Evolutionary conservation across 2,329 filamentous ascomycete species (phyloP).

Genomic region (Penicillium concentricum): DNA sequence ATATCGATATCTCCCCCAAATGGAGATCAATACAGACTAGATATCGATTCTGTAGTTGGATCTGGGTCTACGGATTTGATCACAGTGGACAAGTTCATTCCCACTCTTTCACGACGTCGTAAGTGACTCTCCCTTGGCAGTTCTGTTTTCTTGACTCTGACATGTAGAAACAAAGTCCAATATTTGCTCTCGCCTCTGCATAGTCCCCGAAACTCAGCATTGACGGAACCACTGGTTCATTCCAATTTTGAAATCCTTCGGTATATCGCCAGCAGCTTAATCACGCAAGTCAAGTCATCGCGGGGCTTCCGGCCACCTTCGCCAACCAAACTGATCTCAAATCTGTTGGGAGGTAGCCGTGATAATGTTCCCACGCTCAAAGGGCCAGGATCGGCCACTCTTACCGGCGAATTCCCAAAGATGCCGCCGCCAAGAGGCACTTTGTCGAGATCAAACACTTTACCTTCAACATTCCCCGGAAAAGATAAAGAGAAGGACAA

Average conservation of each 20-base stretch:
- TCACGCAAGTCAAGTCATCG: slow-evolving; percentile 58
- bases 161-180: slow-evolving; percentile 54
- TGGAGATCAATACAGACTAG: slow-evolving; percentile 57
- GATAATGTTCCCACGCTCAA: slow-evolving; percentile 36
- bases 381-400: slow-evolving; percentile 35
- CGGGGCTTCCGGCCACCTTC: slow-evolving; percentile 74
- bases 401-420: slow-evolving; percentile 46
- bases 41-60: slow-evolving; percentile 65
- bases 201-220: slow-evolving; percentile 52
- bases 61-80: slow-evolving; percentile 73
- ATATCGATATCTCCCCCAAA: slow-evolving; percentile 70
- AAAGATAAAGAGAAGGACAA: slow-evolving; percentile 45
- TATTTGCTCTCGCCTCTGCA: slow-evolving; percentile 71
- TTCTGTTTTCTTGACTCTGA: slow-evolving; percentile 3
- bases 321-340: slow-evolving; percentile 86
- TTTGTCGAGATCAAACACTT: slow-evolving; percentile 44
- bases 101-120: slow-evolving; percentile 73
- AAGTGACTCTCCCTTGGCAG: slow-evolving; percentile 36
- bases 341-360: slow-evolving; percentile 65
- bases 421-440: slow-evolving; percentile 40
- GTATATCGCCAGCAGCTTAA: slow-evolving; percentile 62
- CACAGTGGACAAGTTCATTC: slow-evolving; percentile 68
- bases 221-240: slow-evolving; percentile 65
- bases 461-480: slow-evolving; percentile 48
- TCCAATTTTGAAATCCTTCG: slow-evolving; percentile 77